These are phyloP conservation scores for Aspergillus steynii DNA, from an alignment of 495 filamentous ascomycete species.

Conservation along the genomic window DNA sequence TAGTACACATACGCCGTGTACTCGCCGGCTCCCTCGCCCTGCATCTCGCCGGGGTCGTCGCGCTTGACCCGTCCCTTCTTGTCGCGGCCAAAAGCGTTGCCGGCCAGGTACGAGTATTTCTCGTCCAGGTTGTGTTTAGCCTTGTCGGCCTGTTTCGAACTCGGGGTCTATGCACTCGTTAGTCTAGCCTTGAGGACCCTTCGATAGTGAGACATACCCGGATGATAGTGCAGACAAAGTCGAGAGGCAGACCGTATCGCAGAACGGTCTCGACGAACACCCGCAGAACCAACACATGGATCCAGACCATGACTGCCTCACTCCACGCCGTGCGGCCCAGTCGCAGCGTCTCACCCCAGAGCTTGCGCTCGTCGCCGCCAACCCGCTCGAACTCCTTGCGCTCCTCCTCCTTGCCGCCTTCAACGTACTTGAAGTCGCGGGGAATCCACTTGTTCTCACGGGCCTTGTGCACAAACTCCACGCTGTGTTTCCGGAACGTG, in stretches of 20 bases:
- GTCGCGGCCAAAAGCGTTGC: constrained; percentile 91
- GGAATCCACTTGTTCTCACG: constrained; percentile 92
- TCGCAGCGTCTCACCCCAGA: constrained; percentile 88
- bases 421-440: constrained; percentile 88
- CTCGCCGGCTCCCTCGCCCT: constrained; percentile 71
- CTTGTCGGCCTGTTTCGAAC: constrained; percentile 74
- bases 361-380: constrained; percentile 75
- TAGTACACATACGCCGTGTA: constrained; percentile 98
- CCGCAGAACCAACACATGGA: constrained; percentile 84
- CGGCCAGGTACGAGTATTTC: constrained; percentile 87
- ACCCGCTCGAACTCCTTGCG: constrained; percentile 79
- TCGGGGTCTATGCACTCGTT: constrained; percentile 61
- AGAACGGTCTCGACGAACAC: constrained; percentile 98
- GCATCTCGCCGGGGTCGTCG: constrained; percentile 87
- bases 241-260: constrained; percentile 85
- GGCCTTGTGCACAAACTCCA: constrained; percentile 85
- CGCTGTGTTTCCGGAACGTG: constrained; percentile 84
- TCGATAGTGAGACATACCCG: constrained; percentile 58
- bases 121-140: constrained; percentile 78
- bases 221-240: constrained; percentile 81
- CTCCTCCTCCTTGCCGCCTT: constrained; percentile 86
- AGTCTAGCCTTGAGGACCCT: constrained; percentile 5
- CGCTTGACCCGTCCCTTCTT: constrained; percentile 89
- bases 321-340: constrained; percentile 86
- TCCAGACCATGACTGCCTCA: constrained; percentile 92